Evolutionary conservation across 73 alveolate genomes (phyloP).

Genomic region (Stentor coeruleus): DNA sequence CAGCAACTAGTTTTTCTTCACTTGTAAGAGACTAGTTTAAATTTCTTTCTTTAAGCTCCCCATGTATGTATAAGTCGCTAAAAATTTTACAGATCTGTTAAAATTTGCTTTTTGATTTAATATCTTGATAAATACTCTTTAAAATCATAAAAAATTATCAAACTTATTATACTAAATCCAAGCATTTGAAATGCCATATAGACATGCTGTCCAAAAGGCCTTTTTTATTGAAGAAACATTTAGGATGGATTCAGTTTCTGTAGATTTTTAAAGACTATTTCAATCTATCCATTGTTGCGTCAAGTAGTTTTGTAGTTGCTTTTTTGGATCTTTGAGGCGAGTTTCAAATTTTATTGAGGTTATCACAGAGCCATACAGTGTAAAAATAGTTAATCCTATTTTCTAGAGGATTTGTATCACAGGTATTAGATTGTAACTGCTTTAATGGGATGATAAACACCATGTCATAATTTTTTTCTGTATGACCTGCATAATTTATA

Average conservation of each 20-base stretch:
- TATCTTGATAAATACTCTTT: conserved; percentile 65
- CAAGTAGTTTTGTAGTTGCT: conserved; percentile 93
- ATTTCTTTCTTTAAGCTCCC: conserved; percentile 93
- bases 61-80: conserved; percentile 90
- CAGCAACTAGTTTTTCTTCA: conserved; percentile 72
- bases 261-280: conserved; percentile 1
- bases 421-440: conserved; percentile 90
- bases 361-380: conserved; percentile 98
- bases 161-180: conserved; percentile 78
- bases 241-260: conserved; percentile 15
- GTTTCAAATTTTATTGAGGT: conserved; percentile 72
- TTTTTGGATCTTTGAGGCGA: conserved; percentile 92
- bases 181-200: conserved; percentile 94
- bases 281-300: conserved; percentile 37
- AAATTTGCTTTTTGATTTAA: conserved; percentile 77
- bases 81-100: conserved; percentile 94
- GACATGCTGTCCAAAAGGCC: conserved; percentile 64
- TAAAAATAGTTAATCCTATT: conserved; percentile 98
- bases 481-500: too few relatives aligned
- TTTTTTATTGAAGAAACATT: conserved; percentile 34
- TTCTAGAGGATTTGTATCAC: conserved; percentile 88
- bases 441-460: conserved; percentile 99
- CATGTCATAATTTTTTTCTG: too few relatives aligned
- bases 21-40: conserved; percentile 89
- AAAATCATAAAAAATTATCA: conserved; percentile 70